Evolutionary conservation across 305 asterid genomes (phyloP).

Genomic region (Fraxinus floribunda): DNA sequence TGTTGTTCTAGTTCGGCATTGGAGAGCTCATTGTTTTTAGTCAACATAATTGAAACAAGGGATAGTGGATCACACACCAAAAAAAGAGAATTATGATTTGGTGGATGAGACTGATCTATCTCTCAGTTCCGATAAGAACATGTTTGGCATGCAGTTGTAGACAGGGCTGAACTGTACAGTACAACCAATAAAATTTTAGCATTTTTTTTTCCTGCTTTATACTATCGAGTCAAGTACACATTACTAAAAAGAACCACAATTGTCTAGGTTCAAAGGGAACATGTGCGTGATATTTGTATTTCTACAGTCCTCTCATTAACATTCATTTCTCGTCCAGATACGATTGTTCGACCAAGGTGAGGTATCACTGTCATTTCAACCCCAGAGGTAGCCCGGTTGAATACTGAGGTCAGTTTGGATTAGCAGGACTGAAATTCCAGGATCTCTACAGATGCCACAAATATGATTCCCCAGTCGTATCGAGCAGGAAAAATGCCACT

Average conservation of each 20-base stretch:
- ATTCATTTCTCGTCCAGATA: neutral
- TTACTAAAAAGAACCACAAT: neutral
- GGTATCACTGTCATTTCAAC: neutral
- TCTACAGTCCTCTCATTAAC: neutral
- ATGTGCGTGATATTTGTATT: neutral
- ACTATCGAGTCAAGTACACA: neutral
- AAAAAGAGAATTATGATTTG: neutral
- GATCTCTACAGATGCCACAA: neutral
- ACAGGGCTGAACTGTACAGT: neutral
- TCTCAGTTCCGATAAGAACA: neutral
- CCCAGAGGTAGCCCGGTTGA: neutral
- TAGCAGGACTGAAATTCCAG: neutral
- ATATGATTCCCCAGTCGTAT: neutral
- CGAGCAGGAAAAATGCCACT: neutral
- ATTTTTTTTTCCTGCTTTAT: neutral
- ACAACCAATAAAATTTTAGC: neutral
- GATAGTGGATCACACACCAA: neutral
- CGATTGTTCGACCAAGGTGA: neutral
- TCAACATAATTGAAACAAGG: constrained; percentile 10
- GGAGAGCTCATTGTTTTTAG: neutral
- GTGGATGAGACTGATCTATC: neutral
- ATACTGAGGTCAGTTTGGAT: neutral
- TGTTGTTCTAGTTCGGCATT: neutral
- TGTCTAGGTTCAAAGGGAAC: neutral
- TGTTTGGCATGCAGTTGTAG: neutral